Base-by-base conservation (phyloP, 2,329 filamentous ascomycete species). In the Arthrinium phaeospermum region DNA sequence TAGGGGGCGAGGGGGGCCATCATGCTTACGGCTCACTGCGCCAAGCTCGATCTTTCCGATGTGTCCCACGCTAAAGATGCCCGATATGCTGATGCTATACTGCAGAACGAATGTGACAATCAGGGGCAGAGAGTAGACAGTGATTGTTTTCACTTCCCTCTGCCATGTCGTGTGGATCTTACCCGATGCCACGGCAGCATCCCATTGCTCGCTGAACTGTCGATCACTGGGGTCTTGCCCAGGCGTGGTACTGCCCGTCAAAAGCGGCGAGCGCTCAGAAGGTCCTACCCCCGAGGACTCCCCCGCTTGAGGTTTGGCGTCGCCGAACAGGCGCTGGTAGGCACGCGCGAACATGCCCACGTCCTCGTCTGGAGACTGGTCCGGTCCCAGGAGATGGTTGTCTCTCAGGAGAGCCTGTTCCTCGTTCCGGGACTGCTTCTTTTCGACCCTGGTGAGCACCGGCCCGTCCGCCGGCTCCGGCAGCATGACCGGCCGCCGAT, bases 131-230 rank as follows among this genome's bases (percentile, higher is more conserved):
- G 93, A 92, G 80, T 95, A 95, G 74, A 88, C 86, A 44, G 88
- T 84, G 53, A 98, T 87, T 0, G 95, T 95, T 84, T 95, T 95
- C 57, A 93, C 87, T 85, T 98, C 96, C 74, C 95, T 91, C 81
- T 93, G 92, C 95, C 95, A 98, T 6, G 94, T 97, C 5, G 95
- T 98, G 70, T 92, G 91, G 75, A 98, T 95, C 79, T 91, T 89
- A 14, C 95, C 94, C 0, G 92, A 89, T 0, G 90, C 88, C 14
- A 98, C 93, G 0, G 95, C 96, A 74, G 95, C 93, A 74, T 96
- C 92, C 94, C 94, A 97, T 79, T 94, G 92, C 77, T 91, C 88
- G 76, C 92, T 90, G 69, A 95, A 85, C 70, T 88, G 86, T 67
- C 90, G 89, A 5, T 86, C 83, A 6, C 83, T 85, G 71, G 85